Conservation (phyloP, 257 asterid genomes). For the Craterostigma plantagineum region DNA sequence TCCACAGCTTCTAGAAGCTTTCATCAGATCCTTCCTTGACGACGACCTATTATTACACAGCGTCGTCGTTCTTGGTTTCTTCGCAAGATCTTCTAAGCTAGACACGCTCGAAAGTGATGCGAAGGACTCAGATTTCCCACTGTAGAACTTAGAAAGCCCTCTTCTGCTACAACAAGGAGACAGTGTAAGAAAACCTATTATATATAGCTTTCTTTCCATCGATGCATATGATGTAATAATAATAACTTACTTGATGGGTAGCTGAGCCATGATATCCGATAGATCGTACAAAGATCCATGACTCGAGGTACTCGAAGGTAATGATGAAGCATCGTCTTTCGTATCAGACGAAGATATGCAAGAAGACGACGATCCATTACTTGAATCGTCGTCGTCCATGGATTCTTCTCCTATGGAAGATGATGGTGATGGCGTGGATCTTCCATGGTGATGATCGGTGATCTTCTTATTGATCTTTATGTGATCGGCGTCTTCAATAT, state of each 20-base stretch:
- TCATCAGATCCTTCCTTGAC: conserved; percentile 16
- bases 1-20: conserved; percentile 33
- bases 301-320: no score
- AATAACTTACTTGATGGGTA: conserved; percentile 68
- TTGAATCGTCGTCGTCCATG: no score
- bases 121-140: conserved; percentile 76
- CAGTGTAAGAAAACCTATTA: conserved; percentile 3
- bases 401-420: conserved; percentile 29
- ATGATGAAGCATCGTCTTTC: conserved; percentile 53
- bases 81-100: conserved; percentile 58
- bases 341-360: conserved; percentile 36
- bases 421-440: no score
- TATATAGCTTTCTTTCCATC: no score
- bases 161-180: conserved; percentile 28
- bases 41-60: no score
- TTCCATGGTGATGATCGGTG: no score
- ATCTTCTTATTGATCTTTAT: no score
- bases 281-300: conserved; percentile 31
- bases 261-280: conserved; percentile 55
- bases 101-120: conserved; percentile 46
- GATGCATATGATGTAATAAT: not conserved
- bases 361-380: no score
- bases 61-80: conserved; percentile 22
- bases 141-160: conserved; percentile 60
- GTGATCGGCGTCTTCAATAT: conserved; percentile 20